Evolutionary conservation across 1,284 basidiomycete species (phyloP).

Genomic region (Cutaneotrichosporon mucoides): DNA sequence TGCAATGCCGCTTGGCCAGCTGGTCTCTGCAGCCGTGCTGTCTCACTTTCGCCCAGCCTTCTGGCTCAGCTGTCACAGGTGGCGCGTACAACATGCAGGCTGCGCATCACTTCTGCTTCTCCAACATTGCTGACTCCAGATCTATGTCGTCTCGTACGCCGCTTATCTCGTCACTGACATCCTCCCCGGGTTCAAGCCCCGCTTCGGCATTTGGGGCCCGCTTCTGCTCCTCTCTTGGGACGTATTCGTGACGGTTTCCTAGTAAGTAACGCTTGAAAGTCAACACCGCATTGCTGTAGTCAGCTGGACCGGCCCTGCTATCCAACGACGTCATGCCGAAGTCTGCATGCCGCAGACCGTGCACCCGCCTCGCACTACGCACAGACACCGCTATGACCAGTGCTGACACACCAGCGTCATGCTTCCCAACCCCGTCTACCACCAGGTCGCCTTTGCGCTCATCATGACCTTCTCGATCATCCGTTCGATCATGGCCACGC

Average conservation of each 20-base stretch:
- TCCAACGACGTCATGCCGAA: too few relatives aligned
- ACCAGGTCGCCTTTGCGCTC: conserved; percentile 53
- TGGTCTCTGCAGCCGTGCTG: too few relatives aligned
- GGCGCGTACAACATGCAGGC: too few relatives aligned
- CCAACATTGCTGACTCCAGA: conserved; percentile 22
- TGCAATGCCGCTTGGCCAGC: too few relatives aligned
- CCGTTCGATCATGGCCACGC: conserved; percentile 40
- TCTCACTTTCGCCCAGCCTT: too few relatives aligned
- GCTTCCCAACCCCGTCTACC: conserved; percentile 55
- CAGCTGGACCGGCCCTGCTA: too few relatives aligned
- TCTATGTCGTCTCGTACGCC: conserved; percentile 44
- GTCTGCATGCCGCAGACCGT: background rate
- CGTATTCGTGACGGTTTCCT: conserved; percentile 45
- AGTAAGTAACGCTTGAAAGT: too few relatives aligned
- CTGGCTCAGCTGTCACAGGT: too few relatives aligned
- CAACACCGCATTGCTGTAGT: too few relatives aligned
- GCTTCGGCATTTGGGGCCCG: conserved; percentile 36
- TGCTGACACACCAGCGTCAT: conserved; percentile 36
- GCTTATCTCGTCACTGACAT: conserved; percentile 44
- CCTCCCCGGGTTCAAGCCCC: conserved; percentile 30
- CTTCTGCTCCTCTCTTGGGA: conserved; percentile 34
- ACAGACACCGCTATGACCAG: background rate
- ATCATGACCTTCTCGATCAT: conserved; percentile 44
- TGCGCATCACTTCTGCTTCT: too few relatives aligned
- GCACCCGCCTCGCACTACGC: background rate